Evolutionary conservation across 2,329 filamentous ascomycete species (phyloP), one percentile per base, ranked within the genome.

Genomic region (Exophiala oligosperma): DNA sequence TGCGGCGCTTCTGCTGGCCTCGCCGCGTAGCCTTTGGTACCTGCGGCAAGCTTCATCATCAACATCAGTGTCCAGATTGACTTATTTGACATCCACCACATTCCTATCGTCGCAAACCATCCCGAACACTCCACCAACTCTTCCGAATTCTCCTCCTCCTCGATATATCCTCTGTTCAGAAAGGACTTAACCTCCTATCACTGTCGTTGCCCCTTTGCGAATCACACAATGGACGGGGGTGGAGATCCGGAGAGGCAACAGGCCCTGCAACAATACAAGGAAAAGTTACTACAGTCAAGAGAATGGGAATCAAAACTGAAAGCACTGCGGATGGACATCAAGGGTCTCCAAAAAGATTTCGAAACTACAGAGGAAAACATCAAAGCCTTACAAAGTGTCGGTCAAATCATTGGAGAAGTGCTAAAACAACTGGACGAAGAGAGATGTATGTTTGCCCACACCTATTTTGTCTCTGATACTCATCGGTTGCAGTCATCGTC

Each of bases 251-350:
- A 84, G 73, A 77, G 82, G 69, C 73, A 87, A 68, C 82, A 87
- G 73, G 89, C 90, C 71, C 86, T 93, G 70, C 81, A 87, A 71
- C 84, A 87, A 59, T 93, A 91, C 81, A 91, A 91, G 74, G 78
- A 82, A 62, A 92, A 90, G 79, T 84, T 93, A 69, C 84, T 97
- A 71, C 93, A 99, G 77, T 96, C 95, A 69, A 86, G 95, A 77
- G 94, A 99, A 83, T 97, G 92, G 92, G 95, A 99, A 77, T 89
- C 93, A 52, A 99, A 97, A 83, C 85, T 99, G 62, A 99, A 97
- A 81, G 85, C 88, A 53, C 80, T 99, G 69, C 90, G 94, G 63
- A 81, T 96, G 77, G 94, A 97, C 68, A 97, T 99, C 76, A 99
- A 97, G 80, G 91, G 89, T 60, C 78, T 97, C 55, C 91, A 96